Evolutionary conservation across 768 basidiomycete species (phyloP).

Genomic region (Boletus pseudo-olivaceus): DNA sequence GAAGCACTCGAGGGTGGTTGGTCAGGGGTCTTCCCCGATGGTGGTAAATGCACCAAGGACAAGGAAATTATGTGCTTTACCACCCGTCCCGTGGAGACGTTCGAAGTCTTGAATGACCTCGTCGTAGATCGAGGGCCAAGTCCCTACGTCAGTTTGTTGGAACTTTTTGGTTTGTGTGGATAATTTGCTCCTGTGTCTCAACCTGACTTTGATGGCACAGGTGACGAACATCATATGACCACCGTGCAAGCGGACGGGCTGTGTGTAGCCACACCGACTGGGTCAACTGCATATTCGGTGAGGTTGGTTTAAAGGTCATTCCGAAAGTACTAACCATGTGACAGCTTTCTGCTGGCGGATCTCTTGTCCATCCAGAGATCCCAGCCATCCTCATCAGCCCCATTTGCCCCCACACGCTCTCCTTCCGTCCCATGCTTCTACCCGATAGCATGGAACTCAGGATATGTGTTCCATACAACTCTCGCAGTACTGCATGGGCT

Average conservation of each 20-base stretch:
- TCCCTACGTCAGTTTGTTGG: constrained; percentile 93
- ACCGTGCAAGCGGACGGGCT: constrained; percentile 98
- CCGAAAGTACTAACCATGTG: constrained; percentile 8
- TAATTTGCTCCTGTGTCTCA: neutral
- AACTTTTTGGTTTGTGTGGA: constrained; percentile 80
- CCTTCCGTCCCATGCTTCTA: constrained; percentile 97
- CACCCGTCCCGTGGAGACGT: constrained; percentile 91
- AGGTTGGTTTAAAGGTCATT: constrained; percentile 20
- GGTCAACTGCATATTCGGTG: constrained; percentile 97
- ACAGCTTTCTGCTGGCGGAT: constrained; percentile 92
- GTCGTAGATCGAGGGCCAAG: constrained; percentile 98
- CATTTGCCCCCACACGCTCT: constrained; percentile 97
- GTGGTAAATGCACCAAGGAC: constrained; percentile 62
- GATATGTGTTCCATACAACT: constrained; percentile 99
- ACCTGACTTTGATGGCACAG: constrained; percentile 39
- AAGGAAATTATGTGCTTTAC: constrained; percentile 99
- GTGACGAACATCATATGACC: constrained; percentile 98
- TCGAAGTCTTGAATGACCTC: constrained; percentile 94
- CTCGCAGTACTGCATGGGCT: constrained; percentile 97
- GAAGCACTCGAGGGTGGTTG: constrained; percentile 89
- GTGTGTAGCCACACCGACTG: constrained; percentile 92
- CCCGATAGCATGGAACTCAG: constrained; percentile 98
- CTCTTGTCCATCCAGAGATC: constrained; percentile 96
- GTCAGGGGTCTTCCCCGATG: constrained; percentile 42
- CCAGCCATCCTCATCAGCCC: constrained; percentile 95